Evolutionary conservation across 2,329 filamentous ascomycete genomes (phyloP), one percentile per base, ranked within the genome.

Genomic region (Fusarium acutatum): DNA sequence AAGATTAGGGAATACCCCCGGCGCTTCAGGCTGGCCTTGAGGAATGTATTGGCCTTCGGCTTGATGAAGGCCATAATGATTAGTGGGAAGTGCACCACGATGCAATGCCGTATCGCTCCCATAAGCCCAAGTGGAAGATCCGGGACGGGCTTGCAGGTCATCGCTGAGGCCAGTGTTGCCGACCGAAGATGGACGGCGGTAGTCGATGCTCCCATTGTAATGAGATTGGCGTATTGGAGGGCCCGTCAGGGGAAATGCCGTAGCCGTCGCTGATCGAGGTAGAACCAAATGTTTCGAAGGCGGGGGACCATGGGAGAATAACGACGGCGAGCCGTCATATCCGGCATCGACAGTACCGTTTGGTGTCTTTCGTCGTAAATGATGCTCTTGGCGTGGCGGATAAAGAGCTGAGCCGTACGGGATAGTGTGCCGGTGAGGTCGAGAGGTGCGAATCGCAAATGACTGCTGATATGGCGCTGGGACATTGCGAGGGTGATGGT

Each of bases 281-380:
- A 97, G 85, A 26, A 96, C 86, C 80, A 97, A 90, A 80, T 97
- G 95, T 83, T 98, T 98, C 52, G 90, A 86, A 4, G 94, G 92
- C 41, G 93, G 94, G 11, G 92, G 92, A 41, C 93, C 93, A 40
- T 91, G 90, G 15, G 88, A 90, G 76, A 92, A 90, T 78, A 94
- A 92, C 28, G 91, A 87, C 4, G 92, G 91, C 10, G 93, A 94
- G 37, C 93, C 94, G 86, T 98, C 95, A 79, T 97, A 98, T 17
- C 94, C 95, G 60, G 94, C 94, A 73, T 96, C 92, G 69, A 98
- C 88, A 41, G 95, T 97, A n/a, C 96, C 96, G 79, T 92, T 96
- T 9, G 96, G 96, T 14, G 96, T 98, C 82, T 98, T 98, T 74
- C 96, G 90, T 74, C 96, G 91, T 64, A 98, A 86, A 76, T 94